phyloP scores from a whole-genome alignment of 2,329 filamentous ascomycete species.

The Sclerotinia nivalis region DNA sequence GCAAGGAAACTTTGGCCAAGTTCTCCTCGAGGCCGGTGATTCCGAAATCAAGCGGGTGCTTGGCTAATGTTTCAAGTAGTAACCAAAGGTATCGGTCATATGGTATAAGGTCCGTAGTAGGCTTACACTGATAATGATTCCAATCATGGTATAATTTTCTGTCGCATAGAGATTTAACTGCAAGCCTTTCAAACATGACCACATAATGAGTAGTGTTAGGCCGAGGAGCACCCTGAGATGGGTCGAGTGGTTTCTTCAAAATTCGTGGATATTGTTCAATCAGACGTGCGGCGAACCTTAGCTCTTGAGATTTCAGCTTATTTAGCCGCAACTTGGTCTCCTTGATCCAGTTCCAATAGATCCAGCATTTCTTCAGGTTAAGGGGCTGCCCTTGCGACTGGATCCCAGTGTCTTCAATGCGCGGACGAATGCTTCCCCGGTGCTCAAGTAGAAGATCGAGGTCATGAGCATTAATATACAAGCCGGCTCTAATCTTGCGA shows the following conservation, averaged over 20 bases:
- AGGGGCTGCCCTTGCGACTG: background rate
- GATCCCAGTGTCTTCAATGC: background rate
- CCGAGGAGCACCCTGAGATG: background rate
- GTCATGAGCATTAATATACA: background rate
- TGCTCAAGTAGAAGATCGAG: slow-evolving; percentile 10
- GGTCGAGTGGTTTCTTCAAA: slow-evolving; percentile 6
- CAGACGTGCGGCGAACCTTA: background rate
- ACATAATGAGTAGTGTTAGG: slow-evolving; percentile 4
- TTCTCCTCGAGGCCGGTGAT: background rate
- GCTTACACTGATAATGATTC: background rate
- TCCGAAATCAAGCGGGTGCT: background rate
- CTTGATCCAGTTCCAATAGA: slow-evolving; percentile 17
- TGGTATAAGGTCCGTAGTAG: background rate
- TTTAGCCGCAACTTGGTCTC: background rate
- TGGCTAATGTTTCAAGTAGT: slow-evolving; percentile 11
- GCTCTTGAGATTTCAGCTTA: background rate
- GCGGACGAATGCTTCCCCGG: background rate
- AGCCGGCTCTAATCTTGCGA: background rate
- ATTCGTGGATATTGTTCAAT: slow-evolving; percentile 10
- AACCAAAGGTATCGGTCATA: slow-evolving; percentile 18
- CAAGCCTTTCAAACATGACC: background rate
- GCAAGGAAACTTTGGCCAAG: background rate
- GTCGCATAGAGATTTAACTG: background rate
- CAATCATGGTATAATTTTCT: background rate
- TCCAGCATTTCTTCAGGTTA: background rate